These are phyloP conservation scores for Arthrobotrys pseudoclavata DNA, from an alignment of 2,329 filamentous ascomycete genomes.

Conservation along the genomic window DNA sequence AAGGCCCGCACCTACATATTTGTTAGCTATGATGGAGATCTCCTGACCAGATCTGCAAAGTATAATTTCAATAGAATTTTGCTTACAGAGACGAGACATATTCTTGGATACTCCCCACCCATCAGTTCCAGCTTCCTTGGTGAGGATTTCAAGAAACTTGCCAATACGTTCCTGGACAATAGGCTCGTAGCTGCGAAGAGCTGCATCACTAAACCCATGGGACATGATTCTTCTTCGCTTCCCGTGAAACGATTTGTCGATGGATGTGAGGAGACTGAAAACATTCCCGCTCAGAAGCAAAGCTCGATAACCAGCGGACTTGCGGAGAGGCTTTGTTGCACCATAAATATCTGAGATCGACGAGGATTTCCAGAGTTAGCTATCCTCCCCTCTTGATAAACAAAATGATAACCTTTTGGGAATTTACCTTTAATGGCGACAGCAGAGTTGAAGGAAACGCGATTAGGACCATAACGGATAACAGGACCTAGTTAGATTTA, in stretches of 20 bases:
- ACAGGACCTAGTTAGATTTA: constrained; percentile 26
- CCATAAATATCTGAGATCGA: constrained; percentile 66
- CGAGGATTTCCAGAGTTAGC: neutral
- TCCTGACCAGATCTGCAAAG: too few species aligned
- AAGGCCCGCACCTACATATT: constrained; percentile 48
- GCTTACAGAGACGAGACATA: constrained; percentile 70
- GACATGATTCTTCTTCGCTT: constrained; percentile 79
- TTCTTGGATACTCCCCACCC: constrained; percentile 74
- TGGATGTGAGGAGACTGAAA: constrained; percentile 79
- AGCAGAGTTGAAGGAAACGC: constrained; percentile 81
- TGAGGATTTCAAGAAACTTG: constrained; percentile 75
- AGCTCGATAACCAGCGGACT: constrained; percentile 45
- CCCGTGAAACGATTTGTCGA: constrained; percentile 77
- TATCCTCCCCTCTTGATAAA: constrained; percentile 28
- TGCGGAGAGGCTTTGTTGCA: constrained; percentile 66
- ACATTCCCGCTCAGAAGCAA: constrained; percentile 62
- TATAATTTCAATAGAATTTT: neutral
- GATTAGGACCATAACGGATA: constrained; percentile 66
- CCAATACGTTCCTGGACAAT: constrained; percentile 77
- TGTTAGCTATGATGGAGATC: constrained; percentile 55
- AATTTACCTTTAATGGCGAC: constrained; percentile 74
- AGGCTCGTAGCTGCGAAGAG: constrained; percentile 77
- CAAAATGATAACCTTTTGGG: neutral
- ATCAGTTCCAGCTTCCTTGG: constrained; percentile 68
- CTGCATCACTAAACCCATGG: constrained; percentile 78